Percentiles rank a stretch among this genome's conserved stretches.
phyloP scores from a whole-genome alignment of 2,329 filamentous ascomycete genomes.

The Pseudogymnoascus sp. region DNA sequence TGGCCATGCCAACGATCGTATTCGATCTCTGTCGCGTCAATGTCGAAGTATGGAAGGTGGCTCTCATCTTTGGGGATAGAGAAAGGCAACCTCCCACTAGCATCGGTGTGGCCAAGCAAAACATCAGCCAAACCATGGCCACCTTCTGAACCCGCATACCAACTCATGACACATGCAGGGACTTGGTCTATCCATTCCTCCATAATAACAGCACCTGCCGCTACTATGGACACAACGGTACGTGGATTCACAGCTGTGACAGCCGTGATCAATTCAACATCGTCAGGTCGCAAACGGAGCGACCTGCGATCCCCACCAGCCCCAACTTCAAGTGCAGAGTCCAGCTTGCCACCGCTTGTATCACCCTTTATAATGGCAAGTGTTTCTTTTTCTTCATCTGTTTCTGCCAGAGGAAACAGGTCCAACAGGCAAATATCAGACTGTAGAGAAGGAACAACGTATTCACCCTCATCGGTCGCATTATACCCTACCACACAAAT shows the following conservation, averaged over 20 bases:
- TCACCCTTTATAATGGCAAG: not conserved
- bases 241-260: slow-evolving; percentile 14
- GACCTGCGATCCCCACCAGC: slow-evolving; percentile 15
- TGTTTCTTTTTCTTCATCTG: slow-evolving; percentile 10
- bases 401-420: slow-evolving; percentile 14
- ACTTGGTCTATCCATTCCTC: slow-evolving; percentile 14
- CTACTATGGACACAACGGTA: slow-evolving; percentile 15
- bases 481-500: slow-evolving; percentile 16
- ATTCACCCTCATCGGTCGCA: slow-evolving; percentile 16
- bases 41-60: slow-evolving; percentile 24
- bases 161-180: slow-evolving; percentile 14
- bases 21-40: slow-evolving; percentile 19
- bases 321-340: not conserved
- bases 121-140: slow-evolving; percentile 16
- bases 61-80: slow-evolving; percentile 21
- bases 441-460: slow-evolving; percentile 13
- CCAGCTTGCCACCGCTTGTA: not conserved
- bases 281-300: slow-evolving; percentile 12
- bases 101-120: slow-evolving; percentile 14
- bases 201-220: slow-evolving; percentile 15
- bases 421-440: slow-evolving; percentile 6
- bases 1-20: slow-evolving; percentile 28
- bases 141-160: slow-evolving; percentile 16
- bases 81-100: slow-evolving; percentile 16
- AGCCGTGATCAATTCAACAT: slow-evolving; percentile 14